Conservation (phyloP, 306 rosid genomes). For the Crataegus laevigata region DNA sequence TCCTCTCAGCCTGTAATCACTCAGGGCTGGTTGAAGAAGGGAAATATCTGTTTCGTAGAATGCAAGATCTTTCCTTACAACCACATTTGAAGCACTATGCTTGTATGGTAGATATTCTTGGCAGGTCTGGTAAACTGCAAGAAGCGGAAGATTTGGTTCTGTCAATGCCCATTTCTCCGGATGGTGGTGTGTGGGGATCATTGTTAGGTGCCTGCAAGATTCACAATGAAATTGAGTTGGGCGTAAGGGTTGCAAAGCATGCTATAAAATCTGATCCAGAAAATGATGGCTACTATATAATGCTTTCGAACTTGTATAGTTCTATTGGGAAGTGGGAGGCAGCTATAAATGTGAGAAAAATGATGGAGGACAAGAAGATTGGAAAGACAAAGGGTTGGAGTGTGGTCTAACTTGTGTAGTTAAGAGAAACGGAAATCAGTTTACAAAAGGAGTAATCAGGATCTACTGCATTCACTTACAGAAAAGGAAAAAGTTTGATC, state of each 20-base stretch:
- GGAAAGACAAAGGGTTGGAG: slow-evolving; percentile 70
- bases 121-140: slow-evolving; percentile 57
- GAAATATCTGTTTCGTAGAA: slow-evolving; percentile 38
- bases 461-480: neutral
- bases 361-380: slow-evolving; percentile 47
- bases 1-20: slow-evolving; percentile 68
- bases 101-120: slow-evolving; percentile 79
- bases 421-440: neutral
- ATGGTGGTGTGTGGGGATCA: slow-evolving; percentile 71
- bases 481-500: neutral
- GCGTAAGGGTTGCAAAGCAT: slow-evolving; percentile 49
- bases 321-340: slow-evolving; percentile 75
- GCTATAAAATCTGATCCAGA: slow-evolving; percentile 66
- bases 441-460: neutral
- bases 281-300: slow-evolving; percentile 63
- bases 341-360: slow-evolving; percentile 52
- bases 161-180: slow-evolving; percentile 72
- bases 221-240: slow-evolving; percentile 54
- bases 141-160: slow-evolving; percentile 64
- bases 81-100: slow-evolving; percentile 77
- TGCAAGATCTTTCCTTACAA: slow-evolving; percentile 39
- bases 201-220: slow-evolving; percentile 66
- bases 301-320: slow-evolving; percentile 61
- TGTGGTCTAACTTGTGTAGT: slow-evolving; percentile 12
- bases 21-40: slow-evolving; percentile 70